phyloP scores from a whole-genome alignment of 2,329 filamentous ascomycete genomes.

The Aspergillus bombycis region DNA sequence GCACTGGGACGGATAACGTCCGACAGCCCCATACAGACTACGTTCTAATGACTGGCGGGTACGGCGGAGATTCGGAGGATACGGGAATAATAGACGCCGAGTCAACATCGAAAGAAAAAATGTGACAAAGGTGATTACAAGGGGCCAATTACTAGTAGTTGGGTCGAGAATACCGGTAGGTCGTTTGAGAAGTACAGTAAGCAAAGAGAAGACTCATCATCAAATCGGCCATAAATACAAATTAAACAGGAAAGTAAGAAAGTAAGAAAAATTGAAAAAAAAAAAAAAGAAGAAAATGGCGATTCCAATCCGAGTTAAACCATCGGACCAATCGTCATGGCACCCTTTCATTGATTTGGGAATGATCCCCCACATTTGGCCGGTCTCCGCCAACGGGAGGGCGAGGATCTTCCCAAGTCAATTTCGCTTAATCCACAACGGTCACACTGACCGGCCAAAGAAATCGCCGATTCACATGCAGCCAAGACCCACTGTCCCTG shows the following conservation, averaged over 20 bases:
- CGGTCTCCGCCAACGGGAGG: conserved; percentile 28
- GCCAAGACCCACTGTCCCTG: conserved; percentile 24
- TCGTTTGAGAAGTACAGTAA: not conserved
- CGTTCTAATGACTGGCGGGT: conserved; percentile 23
- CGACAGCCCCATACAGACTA: not conserved
- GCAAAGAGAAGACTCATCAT: not conserved
- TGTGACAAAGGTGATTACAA: conserved; percentile 10
- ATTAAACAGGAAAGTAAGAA: not conserved
- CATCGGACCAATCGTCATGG: conserved; percentile 9
- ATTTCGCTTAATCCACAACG: conserved; percentile 37
- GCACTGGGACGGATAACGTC: conserved; percentile 1
- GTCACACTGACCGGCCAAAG: conserved; percentile 25
- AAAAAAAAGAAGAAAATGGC: conserved; percentile 6
- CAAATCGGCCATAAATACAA: not conserved
- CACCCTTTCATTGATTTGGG: conserved; percentile 23
- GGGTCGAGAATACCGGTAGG: not conserved
- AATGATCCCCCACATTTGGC: conserved; percentile 18
- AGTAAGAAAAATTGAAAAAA: conserved; percentile 5
- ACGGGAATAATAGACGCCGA: conserved; percentile 20
- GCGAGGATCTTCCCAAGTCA: conserved; percentile 27
- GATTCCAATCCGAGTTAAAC: conserved; percentile 3
- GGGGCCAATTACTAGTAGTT: not conserved
- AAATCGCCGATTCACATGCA: conserved; percentile 17
- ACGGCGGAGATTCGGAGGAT: conserved; percentile 31
- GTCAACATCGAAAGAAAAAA: conserved; percentile 7